Evolutionary conservation across 202 grass and related monocot genomes (phyloP), one percentile per base, ranked within the genome.

Genomic region (Setaria viridis): DNA sequence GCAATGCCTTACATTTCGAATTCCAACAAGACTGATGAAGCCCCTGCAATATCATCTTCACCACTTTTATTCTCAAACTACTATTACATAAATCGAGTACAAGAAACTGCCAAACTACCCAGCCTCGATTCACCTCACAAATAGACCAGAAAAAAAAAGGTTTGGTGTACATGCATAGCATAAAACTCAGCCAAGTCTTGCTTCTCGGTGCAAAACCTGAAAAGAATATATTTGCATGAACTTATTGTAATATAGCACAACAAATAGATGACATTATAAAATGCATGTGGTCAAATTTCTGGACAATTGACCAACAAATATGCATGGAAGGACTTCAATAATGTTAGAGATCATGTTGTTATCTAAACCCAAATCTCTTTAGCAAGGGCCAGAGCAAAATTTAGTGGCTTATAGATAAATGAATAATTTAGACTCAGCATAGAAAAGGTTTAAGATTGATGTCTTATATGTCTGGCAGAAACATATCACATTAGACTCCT

Each of bases 151-250:
- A 51, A 69, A 82, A 82, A 66, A 82, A 41, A 43, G 11, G 30
- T 62, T 70, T 41, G 37, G 70, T 81, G 25, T 56, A 81, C 62
- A 85, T 41, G 32, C 19, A 70, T 54, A 43, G 3, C 71, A 57
- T 53, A 56, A 50, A 83, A 12, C 67, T 93, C 81, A 91, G 50
- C 91, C 89, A 72, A 95, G 85, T 79, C 91, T 93, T 50, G 91
- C 86, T 89, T 95, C 93, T 66, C 89, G 87, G 32, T 89, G 91
- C 59, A 95, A 54, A 80, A 93, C 91, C 91, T 95, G 89, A 77
- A 93, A 85, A 63, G 14, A 37, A 85, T 72, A 63, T 77, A 58
- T 68, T 17, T 20, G 47, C 41, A 68, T 67, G 63, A 70, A 19
- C 54, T 85, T 85, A 80, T 20, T 48, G 12, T 39, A 12, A 59